A percentile compares a stretch with the other conserved stretches of the same genome.
phyloP scores from a whole-genome alignment of 2,329 filamentous ascomycete species.

The Tympanopsis confertula region DNA sequence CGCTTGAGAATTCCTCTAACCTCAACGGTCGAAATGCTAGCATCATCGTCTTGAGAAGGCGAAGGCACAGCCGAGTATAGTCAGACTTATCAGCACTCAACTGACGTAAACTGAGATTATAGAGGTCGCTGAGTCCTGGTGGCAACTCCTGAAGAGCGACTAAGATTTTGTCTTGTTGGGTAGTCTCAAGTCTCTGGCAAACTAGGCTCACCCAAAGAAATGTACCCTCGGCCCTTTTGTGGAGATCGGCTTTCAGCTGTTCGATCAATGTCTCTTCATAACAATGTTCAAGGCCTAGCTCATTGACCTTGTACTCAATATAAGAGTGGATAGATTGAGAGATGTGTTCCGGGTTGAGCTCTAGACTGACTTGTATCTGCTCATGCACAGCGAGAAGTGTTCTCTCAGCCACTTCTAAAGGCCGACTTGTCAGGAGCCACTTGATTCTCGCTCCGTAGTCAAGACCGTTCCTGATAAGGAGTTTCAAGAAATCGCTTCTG shows the following conservation, averaged over 20 bases:
- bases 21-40: constrained; percentile 11
- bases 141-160: constrained; percentile 9
- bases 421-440: constrained; percentile 16
- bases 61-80: constrained; percentile 7
- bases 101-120: constrained; percentile 10
- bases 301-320: constrained; percentile 8
- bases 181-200: constrained; percentile 11
- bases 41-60: constrained; percentile 12
- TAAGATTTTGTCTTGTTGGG: constrained; percentile 4
- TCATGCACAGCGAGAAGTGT: constrained; percentile 10
- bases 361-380: constrained; percentile 8
- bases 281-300: constrained; percentile 6
- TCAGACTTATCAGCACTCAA: constrained; percentile 6
- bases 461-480: constrained; percentile 7
- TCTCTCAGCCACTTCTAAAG: constrained; percentile 10
- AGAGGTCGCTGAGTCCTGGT: constrained; percentile 10
- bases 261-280: constrained; percentile 6
- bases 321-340: constrained; percentile 9
- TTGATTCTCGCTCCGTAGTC: constrained; percentile 10
- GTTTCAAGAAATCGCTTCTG: constrained; percentile 1
- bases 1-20: constrained; percentile 9
- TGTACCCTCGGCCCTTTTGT: constrained; percentile 10
- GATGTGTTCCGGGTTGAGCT: constrained; percentile 8
- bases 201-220: constrained; percentile 16
- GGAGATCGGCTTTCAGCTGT: constrained; percentile 4